A percentile compares a stretch with the other conserved stretches of the same genome.
These are phyloP conservation scores for Ceratobasidium sp. DNA, from an alignment of 1,284 basidiomycete species.

Conservation along the genomic window DNA sequence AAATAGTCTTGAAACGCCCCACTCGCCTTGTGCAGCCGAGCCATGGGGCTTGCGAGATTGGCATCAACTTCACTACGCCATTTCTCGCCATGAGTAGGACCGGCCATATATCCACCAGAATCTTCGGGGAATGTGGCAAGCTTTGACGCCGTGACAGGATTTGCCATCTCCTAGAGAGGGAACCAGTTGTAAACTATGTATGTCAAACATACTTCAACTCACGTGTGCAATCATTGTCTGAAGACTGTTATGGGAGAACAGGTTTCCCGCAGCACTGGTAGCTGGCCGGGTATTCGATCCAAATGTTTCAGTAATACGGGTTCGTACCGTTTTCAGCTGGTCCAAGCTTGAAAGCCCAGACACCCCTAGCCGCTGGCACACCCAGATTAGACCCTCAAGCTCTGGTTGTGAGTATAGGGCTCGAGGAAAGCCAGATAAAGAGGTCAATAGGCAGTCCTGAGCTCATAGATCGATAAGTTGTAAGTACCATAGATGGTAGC, in stretches of 20 bases:
- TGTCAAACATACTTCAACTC: not conserved
- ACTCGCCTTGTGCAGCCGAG: not conserved
- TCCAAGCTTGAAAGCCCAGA: not conserved
- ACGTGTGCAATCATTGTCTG: not conserved
- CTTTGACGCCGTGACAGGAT: not conserved
- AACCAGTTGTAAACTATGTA: not conserved
- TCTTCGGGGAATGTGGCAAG: not conserved
- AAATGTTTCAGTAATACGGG: not conserved
- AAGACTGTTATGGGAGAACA: not conserved
- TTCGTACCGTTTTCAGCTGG: not conserved
- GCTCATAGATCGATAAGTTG: too few species aligned
- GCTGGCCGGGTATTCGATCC: not conserved
- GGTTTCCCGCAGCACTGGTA: not conserved
- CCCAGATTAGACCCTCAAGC: not conserved
- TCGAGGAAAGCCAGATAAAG: not conserved
- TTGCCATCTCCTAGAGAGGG: slow-evolving; percentile 6
- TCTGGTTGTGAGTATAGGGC: not conserved
- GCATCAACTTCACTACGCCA: not conserved
- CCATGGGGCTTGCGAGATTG: not conserved
- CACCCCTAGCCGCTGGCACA: not conserved
- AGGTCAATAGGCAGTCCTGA: not conserved
- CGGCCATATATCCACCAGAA: not conserved
- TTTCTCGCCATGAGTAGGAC: not conserved
- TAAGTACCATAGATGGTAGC: not conserved
- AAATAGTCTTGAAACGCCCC: not conserved